Evolutionary conservation across 345 rosid genomes (phyloP).

Genomic region (Gossypium raimondii): DNA sequence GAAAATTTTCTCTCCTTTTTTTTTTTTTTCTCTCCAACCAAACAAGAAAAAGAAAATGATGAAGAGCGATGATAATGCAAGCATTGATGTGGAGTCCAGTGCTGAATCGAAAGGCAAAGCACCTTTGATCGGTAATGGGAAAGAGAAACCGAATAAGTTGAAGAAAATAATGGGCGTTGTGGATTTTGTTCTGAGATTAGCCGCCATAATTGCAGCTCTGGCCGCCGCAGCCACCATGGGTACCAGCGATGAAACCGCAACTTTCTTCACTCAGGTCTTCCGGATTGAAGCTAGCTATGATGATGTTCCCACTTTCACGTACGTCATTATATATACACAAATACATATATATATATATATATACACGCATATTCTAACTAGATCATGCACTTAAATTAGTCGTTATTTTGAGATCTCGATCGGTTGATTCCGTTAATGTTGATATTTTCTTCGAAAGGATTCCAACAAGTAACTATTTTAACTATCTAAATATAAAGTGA

Average conservation of each 20-base stretch:
- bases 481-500: no score
- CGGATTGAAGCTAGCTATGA: constrained; percentile 79
- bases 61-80: constrained; percentile 20
- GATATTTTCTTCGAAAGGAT: no score
- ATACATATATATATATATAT: no score
- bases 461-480: no score
- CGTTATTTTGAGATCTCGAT: no score
- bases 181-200: constrained; percentile 67
- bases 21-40: background rate
- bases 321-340: constrained; percentile 11
- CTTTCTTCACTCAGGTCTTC: constrained; percentile 86
- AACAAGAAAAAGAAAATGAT: constrained; percentile 23
- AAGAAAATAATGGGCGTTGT: constrained; percentile 60
- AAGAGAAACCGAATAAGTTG: constrained; percentile 23
- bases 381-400: no score
- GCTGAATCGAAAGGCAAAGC: constrained; percentile 41
- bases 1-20: background rate
- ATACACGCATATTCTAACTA: background rate
- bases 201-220: constrained; percentile 44
- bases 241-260: constrained; percentile 59
- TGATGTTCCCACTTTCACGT: constrained; percentile 67
- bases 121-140: constrained; percentile 29
- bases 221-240: constrained; percentile 63
- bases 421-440: no score
- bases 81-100: constrained; percentile 43